Percentiles rank a stretch among this genome's conserved stretches.
phyloP scores from a whole-genome alignment of 2,329 filamentous ascomycete species.

The Penicillium sp. region DNA sequence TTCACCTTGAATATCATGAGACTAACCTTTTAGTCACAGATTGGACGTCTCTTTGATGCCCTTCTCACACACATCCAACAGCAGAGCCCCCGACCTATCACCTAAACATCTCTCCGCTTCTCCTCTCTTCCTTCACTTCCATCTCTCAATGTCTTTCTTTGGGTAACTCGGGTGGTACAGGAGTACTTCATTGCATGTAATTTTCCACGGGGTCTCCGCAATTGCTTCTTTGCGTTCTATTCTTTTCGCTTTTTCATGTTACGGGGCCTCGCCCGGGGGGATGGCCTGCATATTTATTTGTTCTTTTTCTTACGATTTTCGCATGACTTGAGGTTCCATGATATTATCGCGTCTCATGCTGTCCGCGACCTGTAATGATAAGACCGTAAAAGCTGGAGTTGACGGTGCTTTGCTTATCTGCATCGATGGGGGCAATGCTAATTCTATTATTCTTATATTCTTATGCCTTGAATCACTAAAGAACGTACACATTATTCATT shows the following conservation, averaged over 20 bases:
- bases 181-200: slow-evolving; percentile 16
- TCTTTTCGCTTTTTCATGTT: slow-evolving; percentile 26
- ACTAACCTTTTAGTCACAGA: slow-evolving; percentile 28
- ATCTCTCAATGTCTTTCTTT: slow-evolving; percentile 11
- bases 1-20: not conserved
- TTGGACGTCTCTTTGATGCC: slow-evolving; percentile 45
- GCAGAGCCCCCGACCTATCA: slow-evolving; percentile 45
- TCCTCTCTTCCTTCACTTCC: slow-evolving; percentile 8
- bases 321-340: slow-evolving; percentile 27
- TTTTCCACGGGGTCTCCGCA: slow-evolving; percentile 20
- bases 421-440: slow-evolving; percentile 20
- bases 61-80: slow-evolving; percentile 47
- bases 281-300: slow-evolving; percentile 27
- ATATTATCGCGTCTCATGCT: slow-evolving; percentile 24
- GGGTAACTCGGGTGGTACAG: slow-evolving; percentile 11
- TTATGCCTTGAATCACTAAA: too few relatives aligned
- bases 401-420: slow-evolving; percentile 15
- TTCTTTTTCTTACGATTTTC: slow-evolving; percentile 24
- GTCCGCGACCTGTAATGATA: slow-evolving; percentile 37
- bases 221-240: slow-evolving; percentile 22
- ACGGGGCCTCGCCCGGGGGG: slow-evolving; percentile 22
- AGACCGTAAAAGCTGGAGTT: slow-evolving; percentile 37
- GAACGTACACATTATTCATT: too few relatives aligned
- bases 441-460: slow-evolving; percentile 21
- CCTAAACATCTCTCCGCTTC: slow-evolving; percentile 24